Evolutionary conservation across 192 early-diverging fungal species (phyloP).

Genomic region (Nowakowskiella sp.): DNA sequence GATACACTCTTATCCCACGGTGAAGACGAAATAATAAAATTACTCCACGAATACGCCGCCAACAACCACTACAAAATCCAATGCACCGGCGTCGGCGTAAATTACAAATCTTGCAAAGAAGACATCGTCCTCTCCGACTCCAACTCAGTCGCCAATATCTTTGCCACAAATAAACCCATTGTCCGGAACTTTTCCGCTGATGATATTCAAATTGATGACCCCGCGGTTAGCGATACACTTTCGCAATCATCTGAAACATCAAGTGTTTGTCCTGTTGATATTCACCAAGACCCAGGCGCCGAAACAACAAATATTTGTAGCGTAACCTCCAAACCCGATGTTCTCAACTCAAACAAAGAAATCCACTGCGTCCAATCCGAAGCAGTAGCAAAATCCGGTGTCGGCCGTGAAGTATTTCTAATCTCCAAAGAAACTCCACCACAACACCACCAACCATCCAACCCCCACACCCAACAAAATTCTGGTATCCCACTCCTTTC

Average conservation of each 20-base stretch:
- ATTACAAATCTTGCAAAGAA: conserved; percentile 31
- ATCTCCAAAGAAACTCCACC: not conserved
- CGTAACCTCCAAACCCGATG: no score
- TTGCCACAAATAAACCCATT: not conserved
- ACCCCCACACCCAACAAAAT: conserved; percentile 10
- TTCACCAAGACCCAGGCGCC: not conserved
- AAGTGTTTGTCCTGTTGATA: not conserved
- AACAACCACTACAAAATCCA: conserved; percentile 62
- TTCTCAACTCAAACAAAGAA: no score
- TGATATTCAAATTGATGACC: not conserved
- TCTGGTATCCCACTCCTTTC: no score
- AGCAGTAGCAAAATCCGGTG: no score
- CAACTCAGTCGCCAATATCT: not conserved
- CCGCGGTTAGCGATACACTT: not conserved
- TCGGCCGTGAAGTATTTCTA: no score
- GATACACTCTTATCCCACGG: no score
- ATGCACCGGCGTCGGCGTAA: conserved; percentile 55
- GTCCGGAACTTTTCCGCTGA: no score
- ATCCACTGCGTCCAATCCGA: no score
- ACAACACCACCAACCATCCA: not conserved
- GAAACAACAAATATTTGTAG: no score
- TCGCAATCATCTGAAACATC: not conserved
- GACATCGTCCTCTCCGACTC: conserved; percentile 17
- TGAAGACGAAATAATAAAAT: conserved; percentile 43
- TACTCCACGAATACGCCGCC: conserved; percentile 43